Evolutionary conservation across 176 grass and related monocot genomes (phyloP).

Genomic region (Saccharum officinarum): DNA sequence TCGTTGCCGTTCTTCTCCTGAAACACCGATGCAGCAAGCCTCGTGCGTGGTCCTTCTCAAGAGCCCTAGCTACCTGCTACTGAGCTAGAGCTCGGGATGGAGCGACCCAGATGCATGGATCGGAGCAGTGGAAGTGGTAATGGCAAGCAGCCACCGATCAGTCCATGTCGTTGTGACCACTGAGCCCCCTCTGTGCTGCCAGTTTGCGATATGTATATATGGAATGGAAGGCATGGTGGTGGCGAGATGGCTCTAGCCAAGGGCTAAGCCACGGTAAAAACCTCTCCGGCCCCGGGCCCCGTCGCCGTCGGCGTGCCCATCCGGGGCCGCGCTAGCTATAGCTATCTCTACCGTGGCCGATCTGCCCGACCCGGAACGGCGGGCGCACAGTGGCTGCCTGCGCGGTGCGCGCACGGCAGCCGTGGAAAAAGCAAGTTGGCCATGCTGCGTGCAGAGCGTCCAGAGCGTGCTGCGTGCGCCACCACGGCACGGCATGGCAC

Average conservation of each 20-base stretch:
- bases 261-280: neutral
- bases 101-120: neutral
- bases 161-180: neutral
- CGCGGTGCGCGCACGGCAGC: neutral
- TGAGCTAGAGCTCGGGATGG: neutral
- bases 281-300: too few relatives aligned
- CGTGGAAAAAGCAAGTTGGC: neutral
- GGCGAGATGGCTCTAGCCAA: too few relatives aligned
- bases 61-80: neutral
- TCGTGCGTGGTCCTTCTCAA: neutral
- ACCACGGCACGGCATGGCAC: neutral
- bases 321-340: too few relatives aligned
- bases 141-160: neutral
- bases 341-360: too few relatives aligned
- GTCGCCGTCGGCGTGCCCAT: too few relatives aligned
- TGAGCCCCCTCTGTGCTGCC: neutral
- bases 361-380: neutral
- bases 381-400: neutral
- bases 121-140: neutral
- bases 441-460: neutral
- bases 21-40: neutral
- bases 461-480: neutral
- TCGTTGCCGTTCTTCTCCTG: neutral
- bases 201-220: neutral
- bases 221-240: too few relatives aligned